Conservation (phyloP, 345 rosid genomes). For the Gossypium ekmanianum region DNA sequence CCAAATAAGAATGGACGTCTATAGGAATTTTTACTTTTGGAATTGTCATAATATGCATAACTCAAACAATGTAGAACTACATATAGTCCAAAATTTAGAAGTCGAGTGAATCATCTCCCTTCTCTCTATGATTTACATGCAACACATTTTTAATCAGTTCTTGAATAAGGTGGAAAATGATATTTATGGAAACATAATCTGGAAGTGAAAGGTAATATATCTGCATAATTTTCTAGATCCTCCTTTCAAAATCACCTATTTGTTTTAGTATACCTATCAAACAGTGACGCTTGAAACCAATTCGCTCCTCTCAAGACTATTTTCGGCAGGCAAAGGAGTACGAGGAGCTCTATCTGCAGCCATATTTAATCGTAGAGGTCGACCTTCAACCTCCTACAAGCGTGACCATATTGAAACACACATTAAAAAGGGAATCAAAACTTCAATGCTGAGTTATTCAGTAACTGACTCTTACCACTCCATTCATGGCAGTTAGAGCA, state of each 20-base stretch:
- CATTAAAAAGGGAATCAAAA: constrained; percentile 6
- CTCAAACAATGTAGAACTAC: background rate
- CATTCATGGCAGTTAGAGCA: constrained; percentile 66
- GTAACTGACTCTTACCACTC: constrained; percentile 50
- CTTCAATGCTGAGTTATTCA: background rate
- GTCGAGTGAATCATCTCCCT: constrained; percentile 4
- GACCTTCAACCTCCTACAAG: constrained; percentile 85
- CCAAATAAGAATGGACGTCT: background rate
- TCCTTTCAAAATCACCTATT: background rate
- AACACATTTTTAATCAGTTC: background rate
- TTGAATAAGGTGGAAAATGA: background rate
- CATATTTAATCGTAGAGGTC: constrained; percentile 67
- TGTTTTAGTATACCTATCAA: constrained; percentile 20
- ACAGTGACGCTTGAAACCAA: constrained; percentile 44
- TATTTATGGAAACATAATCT: background rate
- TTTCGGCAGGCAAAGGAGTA: constrained; percentile 23
- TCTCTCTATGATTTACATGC: constrained; percentile 11
- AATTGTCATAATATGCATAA: background rate
- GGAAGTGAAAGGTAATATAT: background rate
- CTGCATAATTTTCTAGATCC: background rate
- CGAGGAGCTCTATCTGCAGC: constrained; percentile 52
- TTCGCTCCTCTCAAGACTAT: constrained; percentile 42
- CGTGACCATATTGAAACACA: background rate
- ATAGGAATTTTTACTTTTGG: background rate
- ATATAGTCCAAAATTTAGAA: background rate